phyloP scores from a whole-genome alignment of 495 filamentous ascomycete genomes.

The Margaritispora aquatica region DNA sequence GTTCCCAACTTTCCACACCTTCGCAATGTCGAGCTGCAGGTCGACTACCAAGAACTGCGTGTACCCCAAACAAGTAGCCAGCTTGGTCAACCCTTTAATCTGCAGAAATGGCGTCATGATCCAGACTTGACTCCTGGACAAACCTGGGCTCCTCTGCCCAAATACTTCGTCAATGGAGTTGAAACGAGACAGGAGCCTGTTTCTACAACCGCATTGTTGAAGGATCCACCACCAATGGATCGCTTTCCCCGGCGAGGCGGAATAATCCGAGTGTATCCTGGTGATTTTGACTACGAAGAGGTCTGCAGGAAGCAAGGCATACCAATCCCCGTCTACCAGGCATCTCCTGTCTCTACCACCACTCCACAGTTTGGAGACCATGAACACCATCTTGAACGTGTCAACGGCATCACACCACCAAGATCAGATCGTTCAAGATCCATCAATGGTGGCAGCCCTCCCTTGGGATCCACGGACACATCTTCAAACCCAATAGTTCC shows the following conservation, averaged over 20 bases:
- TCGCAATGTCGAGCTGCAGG: conserved; percentile 48
- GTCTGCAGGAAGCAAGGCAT: conserved; percentile 40
- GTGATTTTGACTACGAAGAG: conserved; percentile 39
- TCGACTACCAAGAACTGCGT: conserved; percentile 43
- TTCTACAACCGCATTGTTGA: conserved; percentile 29
- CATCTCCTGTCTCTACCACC: conserved; percentile 10
- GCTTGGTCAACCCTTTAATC: conserved; percentile 26
- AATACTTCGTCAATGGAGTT: conserved; percentile 23
- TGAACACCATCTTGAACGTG: not conserved
- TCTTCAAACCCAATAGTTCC: not conserved
- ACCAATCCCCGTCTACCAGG: conserved; percentile 24
- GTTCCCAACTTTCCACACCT: conserved; percentile 67
- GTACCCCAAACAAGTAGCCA: not conserved
- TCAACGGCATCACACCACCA: conserved; percentile 25
- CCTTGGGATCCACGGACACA: not conserved
- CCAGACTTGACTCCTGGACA: conserved; percentile 30
- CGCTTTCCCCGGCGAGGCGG: conserved; percentile 37
- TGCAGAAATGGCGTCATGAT: conserved; percentile 47
- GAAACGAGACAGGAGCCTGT: conserved; percentile 36
- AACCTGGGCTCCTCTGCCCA: conserved; percentile 18
- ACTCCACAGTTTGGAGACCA: not conserved
- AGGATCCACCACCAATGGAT: conserved; percentile 38
- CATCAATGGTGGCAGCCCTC: conserved; percentile 22
- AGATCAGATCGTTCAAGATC: conserved; percentile 20
- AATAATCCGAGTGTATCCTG: conserved; percentile 33